A percentile compares a stretch with the other conserved stretches of the same genome.
Conservation (phyloP, 805 yeast species). For the Wickerhamiella shivajii region DNA sequence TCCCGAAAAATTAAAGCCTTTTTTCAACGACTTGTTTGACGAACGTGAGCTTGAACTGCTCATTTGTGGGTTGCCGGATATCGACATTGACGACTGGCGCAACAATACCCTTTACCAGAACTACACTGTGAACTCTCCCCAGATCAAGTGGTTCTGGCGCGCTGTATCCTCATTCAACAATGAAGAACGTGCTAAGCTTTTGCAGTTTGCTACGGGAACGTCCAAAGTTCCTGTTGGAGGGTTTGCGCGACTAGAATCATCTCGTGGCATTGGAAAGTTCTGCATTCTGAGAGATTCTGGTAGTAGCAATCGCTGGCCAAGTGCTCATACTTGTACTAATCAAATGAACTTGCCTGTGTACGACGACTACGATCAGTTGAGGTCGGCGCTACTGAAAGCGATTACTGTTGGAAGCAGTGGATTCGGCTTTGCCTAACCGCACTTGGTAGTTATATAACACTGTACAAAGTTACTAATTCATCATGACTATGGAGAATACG, state of each 20-base stretch:
- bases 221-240: constrained; percentile 93
- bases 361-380: constrained; percentile 70
- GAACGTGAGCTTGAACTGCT: constrained; percentile 90
- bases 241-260: constrained; percentile 77
- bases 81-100: constrained; percentile 93
- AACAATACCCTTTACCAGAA: constrained; percentile 65
- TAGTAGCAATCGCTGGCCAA: constrained; percentile 70
- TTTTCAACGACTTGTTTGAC: constrained; percentile 60
- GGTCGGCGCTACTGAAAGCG: constrained; percentile 69
- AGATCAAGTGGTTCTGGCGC: constrained; percentile 95
- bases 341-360: constrained; percentile 90
- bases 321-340: constrained; percentile 94
- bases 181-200: constrained; percentile 84
- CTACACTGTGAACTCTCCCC: constrained; percentile 69
- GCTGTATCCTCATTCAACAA: constrained; percentile 87
- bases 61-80: constrained; percentile 90
- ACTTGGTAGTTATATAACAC: too few relatives aligned
- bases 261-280: constrained; percentile 72
- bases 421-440: constrained; percentile 63
- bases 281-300: constrained; percentile 85
- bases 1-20: constrained; percentile 44
- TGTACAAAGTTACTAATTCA: too few relatives aligned
- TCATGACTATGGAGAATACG: too few relatives aligned
- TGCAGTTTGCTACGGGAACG: constrained; percentile 96
- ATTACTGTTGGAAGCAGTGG: constrained; percentile 94